Conservation (phyloP, 352 stramenopile species). For the Pythium chondricola region DNA sequence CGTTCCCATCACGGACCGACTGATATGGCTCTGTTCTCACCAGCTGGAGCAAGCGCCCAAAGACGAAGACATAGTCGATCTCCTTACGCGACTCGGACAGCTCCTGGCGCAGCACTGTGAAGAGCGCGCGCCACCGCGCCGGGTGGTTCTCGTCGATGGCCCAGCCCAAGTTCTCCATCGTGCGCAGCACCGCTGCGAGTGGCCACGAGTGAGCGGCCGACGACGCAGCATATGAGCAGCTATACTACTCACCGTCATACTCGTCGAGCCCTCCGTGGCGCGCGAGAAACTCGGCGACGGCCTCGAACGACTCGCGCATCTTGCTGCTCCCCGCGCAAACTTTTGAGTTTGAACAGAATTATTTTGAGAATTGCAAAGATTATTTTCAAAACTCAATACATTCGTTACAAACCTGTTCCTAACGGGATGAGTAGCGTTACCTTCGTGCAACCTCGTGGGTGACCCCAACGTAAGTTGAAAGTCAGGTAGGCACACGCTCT, state of each 20-base stretch:
- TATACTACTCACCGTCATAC: conserved; percentile 19
- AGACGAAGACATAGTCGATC: conserved; percentile 58
- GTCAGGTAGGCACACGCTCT: conserved; percentile 4
- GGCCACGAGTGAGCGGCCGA: not conserved
- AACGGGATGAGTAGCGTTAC: conserved; percentile 14
- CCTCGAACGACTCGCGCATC: conserved; percentile 19
- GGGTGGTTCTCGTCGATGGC: conserved; percentile 36
- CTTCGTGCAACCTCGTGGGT: conserved; percentile 22
- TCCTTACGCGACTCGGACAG: conserved; percentile 18
- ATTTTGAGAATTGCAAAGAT: not conserved
- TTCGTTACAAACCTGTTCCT: not conserved
- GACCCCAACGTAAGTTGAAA: not conserved
- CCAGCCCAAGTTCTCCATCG: conserved; percentile 39
- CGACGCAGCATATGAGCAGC: not conserved
- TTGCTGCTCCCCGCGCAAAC: not conserved
- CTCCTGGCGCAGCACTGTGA: conserved; percentile 45
- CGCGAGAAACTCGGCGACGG: conserved; percentile 27
- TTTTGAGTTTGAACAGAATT: not conserved
- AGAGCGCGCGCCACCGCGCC: conserved; percentile 41
- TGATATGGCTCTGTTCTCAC: no score
- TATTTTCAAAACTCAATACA: conserved; percentile 1
- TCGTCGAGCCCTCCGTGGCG: conserved; percentile 22
- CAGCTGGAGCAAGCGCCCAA: conserved; percentile 59
- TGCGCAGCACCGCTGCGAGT: conserved; percentile 16
- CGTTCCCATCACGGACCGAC: no score